Evolutionary conservation across 225 moss, liverwort and hornwort genomes (phyloP), one percentile per base, ranked within the genome.

Genomic region (Straminergon stramineum): DNA sequence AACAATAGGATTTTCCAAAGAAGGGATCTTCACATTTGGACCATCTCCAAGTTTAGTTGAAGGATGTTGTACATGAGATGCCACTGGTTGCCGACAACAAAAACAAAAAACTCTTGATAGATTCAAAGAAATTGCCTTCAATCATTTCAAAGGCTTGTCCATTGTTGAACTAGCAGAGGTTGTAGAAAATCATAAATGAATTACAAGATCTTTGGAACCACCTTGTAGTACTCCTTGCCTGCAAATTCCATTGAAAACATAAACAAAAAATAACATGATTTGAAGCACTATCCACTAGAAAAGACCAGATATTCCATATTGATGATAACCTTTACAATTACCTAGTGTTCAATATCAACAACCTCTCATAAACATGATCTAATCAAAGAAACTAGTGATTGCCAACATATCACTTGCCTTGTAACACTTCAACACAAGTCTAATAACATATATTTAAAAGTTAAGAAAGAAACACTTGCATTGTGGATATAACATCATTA

Each of bases 271-370:
- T 6, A 22, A 23, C 13, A 69, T 7, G 6, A n/a, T 2, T 69
- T 13, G 7, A 69, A 69, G n/a, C 69, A n/a, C 69, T 20, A 23
- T 4, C 13, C 1, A 13, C 22, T 21, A 21, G 0, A 22, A n/a
- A 28, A n/a, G 1, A n/a, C 2, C 22, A 22, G 4, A 69, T 69
- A 69, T 13, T 69, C 13, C 7, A 23, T 23, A n/a, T 69, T 7
- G 37, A 67, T 11, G 6, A 67, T 20, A 67, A 67, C 67, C 4
- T 7, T 20, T 13, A 23, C 12, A n/a, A 7, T 1, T 23, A 69
- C 23, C 1, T 1, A 23, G 4, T n/a, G 7, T n/a, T 23, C 0
- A 69, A 69, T 7, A n/a, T 13, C 13, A 69, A 22, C 1, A 70
- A 4, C 39, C 39, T 39, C 2, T 0, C 13, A n/a, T 7, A 70